Evolutionary conservation across 352 stramenopile genomes (phyloP), one percentile per base, ranked within the genome.

Genomic region (Phytophthora melonis): DNA sequence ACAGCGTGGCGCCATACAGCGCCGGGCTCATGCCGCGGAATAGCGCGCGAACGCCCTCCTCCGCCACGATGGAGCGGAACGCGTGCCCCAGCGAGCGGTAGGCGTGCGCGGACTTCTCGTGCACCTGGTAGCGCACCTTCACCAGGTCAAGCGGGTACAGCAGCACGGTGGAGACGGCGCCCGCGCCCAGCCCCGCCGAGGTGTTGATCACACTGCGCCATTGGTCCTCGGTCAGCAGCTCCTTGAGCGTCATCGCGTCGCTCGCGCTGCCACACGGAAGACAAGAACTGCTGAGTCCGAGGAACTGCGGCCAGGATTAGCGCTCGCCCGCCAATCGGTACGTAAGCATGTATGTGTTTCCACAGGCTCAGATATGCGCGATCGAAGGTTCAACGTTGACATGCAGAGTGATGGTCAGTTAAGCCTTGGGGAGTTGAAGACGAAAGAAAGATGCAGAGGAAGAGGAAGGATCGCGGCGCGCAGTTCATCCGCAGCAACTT

Each of bases 91-190:
- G 59, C 54, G 87, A 94, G 34, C 77, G 83, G 63, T 94, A 95
- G 19, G 86, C 80, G 47, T 81, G 83, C 49, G 78, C 77, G 11
- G 85, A 94, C 41, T 80, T 78, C 79, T 99, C 95, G 62, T 99
- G 90, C 41, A 99, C 97, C 81, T 99, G 98, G 74, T 99, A 98
- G 52, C 97, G 91, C 39, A 98, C 93, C 81, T 99, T 99, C 63
- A 99, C 91, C 36, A 99, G 88, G 68, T 99, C 98, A 43, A 99
- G 77, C 54, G 98, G 98, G 75, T 99, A 99, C 30, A 99, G 79
- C 58, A 95, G 63, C 41, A 87, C 81, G 18, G 91, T 97, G 36
- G 88, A 95, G 36, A 96, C 82, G 41, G 89, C 89, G 25, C 91
- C 91, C 8, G 90, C 91, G 43, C 87, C 84, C 19, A 97, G 75